Percentiles rank a stretch among this genome's conserved stretches.
Evolutionary conservation across 139 green algal genomes (phyloP).

Genomic region (Eudorina sp.): DNA sequence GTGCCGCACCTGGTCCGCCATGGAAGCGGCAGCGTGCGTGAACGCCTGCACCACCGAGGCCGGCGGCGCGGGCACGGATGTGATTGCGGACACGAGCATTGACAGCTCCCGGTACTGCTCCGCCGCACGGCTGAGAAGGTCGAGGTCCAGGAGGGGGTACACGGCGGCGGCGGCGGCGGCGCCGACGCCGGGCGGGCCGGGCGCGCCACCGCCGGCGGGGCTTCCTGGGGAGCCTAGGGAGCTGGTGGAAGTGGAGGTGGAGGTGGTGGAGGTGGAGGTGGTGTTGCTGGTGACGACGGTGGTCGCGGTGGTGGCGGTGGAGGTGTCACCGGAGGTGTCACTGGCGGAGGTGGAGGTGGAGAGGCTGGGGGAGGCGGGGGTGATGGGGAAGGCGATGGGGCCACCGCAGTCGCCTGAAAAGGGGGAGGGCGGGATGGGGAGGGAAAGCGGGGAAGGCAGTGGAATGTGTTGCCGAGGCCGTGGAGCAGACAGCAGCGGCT

Average conservation of each 20-base stretch:
- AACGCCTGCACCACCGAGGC: slow-evolving; percentile 29
- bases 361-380: background rate
- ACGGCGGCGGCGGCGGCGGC: background rate
- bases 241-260: too few species aligned
- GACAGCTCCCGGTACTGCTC: slow-evolving; percentile 52
- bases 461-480: too few species aligned
- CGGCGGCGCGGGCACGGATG: slow-evolving; percentile 12
- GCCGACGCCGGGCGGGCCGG: background rate
- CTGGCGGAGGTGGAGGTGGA: background rate
- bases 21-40: slow-evolving; percentile 16
- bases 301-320: background rate
- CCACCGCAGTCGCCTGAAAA: background rate
- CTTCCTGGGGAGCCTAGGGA: background rate
- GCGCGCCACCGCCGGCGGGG: background rate
- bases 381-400: background rate
- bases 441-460: too few species aligned
- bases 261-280: background rate
- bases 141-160: slow-evolving; percentile 7
- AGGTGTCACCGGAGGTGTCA: background rate
- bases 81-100: slow-evolving; percentile 29
- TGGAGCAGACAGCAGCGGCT: too few species aligned
- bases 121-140: slow-evolving; percentile 23
- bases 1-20: background rate
- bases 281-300: background rate
- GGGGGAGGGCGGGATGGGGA: background rate